phyloP scores from a whole-genome alignment of 2,329 filamentous ascomycete genomes.

The Fusarium neocosmosporiellum region DNA sequence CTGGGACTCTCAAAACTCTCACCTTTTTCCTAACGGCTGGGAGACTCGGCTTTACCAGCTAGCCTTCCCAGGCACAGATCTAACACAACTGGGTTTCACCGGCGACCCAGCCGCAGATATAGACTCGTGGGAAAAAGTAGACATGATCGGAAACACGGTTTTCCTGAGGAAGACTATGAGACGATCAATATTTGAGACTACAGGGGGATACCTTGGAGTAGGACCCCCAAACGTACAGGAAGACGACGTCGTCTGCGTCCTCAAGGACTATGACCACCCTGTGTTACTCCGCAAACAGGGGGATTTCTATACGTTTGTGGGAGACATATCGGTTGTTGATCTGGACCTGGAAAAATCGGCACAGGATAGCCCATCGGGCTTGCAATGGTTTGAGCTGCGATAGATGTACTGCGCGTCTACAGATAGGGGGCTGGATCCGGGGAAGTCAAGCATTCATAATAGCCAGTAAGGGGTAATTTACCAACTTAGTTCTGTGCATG shows the following conservation, averaged over 20 bases:
- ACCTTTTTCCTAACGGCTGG: background rate
- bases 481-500: no score
- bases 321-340: background rate
- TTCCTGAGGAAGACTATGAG: no score
- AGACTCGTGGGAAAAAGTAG: no score
- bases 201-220: background rate
- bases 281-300: background rate
- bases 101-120: no score
- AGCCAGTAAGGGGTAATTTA: no score
- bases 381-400: background rate
- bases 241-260: background rate
- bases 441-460: no score
- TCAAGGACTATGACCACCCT: background rate
- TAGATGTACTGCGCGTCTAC: background rate
- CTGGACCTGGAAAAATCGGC: fast-evolving
- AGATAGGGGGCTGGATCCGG: no score
- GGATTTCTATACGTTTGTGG: background rate
- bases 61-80: background rate
- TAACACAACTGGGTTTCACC: no score
- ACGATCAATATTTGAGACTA: background rate
- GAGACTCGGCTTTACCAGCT: background rate
- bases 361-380: background rate
- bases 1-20: background rate
- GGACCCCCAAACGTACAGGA: background rate
- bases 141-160: no score